Base-by-base conservation (phyloP, 176 grass and related monocot genomes). In the Puccinellia tenuiflora region DNA sequence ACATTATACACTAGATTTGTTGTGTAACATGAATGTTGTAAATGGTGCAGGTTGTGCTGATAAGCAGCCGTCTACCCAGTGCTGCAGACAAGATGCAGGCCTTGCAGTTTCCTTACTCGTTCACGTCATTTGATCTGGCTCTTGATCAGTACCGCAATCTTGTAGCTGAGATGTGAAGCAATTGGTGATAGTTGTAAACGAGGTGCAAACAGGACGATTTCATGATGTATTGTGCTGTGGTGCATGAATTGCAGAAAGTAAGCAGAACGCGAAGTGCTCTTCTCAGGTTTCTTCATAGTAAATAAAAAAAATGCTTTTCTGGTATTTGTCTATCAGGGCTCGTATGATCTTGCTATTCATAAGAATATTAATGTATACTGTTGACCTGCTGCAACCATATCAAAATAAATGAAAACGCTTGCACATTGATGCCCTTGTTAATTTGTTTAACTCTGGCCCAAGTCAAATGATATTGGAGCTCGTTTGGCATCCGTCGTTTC, bases 121-220 rank as follows among this genome's bases (percentile, higher is more conserved):
- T 84, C 9, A 35, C 81, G 2, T 84, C 75, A 14, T 64, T 84
- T 6, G 86, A 84, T 20, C 46, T 88, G 3, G 75, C 80, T 18
- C 55, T 84, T 20, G 80, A 29, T 22, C 55, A 75, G 42, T 75
- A 54, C 16, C 26, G 30, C 7, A 25, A 22, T 12, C 33, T 77
- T 5, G 5, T n/a, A 13, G 31, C 47, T 5, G 51, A 35, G 20
- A 75, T 83, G 81, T 83, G 40, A 83, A 61, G 29, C 61, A 34
- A 16, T 17, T 25, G n/a, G 34, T 0, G 4, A 62, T 62, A 68
- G 21, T 3, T 12, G 17, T 26, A 37, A 13, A 25, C 25, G 15
- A 73, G 70, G 70, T 73, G 54, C 3, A 59, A n/a, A 45, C 6
- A 25, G 13, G 51, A 62, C 12, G 51, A 78, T 4, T 65, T 63